Evolutionary conservation across 495 filamentous ascomycete genomes (phyloP), one percentile per base, ranked within the genome.

Genomic region (Hapsidospora chrysogenum): DNA sequence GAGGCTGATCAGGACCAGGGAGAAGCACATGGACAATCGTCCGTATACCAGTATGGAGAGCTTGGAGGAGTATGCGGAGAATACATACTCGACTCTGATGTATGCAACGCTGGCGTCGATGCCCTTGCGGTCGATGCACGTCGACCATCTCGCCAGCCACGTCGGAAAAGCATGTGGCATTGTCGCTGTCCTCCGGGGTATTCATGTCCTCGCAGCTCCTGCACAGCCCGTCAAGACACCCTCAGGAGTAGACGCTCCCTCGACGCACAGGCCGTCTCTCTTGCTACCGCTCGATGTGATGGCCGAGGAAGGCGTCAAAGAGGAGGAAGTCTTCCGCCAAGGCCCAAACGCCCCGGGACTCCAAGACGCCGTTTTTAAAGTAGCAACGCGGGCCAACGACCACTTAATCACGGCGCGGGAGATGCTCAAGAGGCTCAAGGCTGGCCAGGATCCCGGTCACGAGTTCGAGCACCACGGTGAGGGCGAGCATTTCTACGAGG

Each of bases 131-230:
- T 86, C 78, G 11, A 61, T 93, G 25, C 76, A 82, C n/a, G 72
- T 82, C 26, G 89, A 97, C 45, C 89, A 97, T 58, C 56, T 97
- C 9, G 85, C 87, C 8, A 84, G 76, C 15, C 89, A 97, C 54
- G 79, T 96, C 28, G 89, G 89, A 13, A 97, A 97, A 51, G 84
- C 89, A 0, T 77, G 70, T 6, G 89, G 89, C 2, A 94, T 97
- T 30, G 70, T 72, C 3, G 81, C 86, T 2, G 69, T 92, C 3
- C 54, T 96, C 11, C 69, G 85, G 8, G 86, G 89, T 0, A 54
- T 95, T 33, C 85, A 87, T 11, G 49, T 94, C 10, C 64, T 95
- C 17, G 85, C 85, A 0, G 83, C 86, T 31, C 79, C 82, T 0
- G 61, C 69, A 4, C 70, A 73, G n/a, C 63, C 70, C 18, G 51